Base-by-base conservation (phyloP, 768 basidiomycete species). In the Collybia mongolica region DNA sequence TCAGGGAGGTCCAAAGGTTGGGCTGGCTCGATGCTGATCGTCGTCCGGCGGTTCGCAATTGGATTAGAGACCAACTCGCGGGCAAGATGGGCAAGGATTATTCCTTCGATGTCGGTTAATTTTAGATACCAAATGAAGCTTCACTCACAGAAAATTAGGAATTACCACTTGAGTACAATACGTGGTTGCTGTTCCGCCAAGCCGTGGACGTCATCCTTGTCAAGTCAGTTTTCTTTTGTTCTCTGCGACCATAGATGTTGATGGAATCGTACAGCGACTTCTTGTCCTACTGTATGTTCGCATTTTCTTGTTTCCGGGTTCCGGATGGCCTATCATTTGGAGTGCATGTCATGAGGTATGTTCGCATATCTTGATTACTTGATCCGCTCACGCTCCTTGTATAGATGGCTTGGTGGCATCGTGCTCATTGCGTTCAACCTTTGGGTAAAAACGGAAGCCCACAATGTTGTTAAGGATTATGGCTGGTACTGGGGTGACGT, bases 371-470 rank as follows among this genome's bases (percentile, higher is more conserved):
- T 18, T 49, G 28, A 6, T 24, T 20, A 22, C 14, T 20, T 8
- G 1, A 36, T 52, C 24, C 54, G 45, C 23, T 48, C 32, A 19
- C 48, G 35, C 54, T 59, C 50, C 28, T 39, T 36, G 41, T 50
- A 2, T 50, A 92, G 92, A 57, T 99, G 96, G 96, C 68, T 88
- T 39, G 87, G 88, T 18, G 97, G 97, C 4, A 65, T 90, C 52
- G 78, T 82, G 0, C 73, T 99, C 20, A 93, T 98, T 63, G 80
- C 79, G 18, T 98, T 98, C 77, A 98, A 99, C 66, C 78, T 98
- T 29, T 98, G 95, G 94, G 93, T 99, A 54, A 99, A 99, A 65
- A 90, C 89, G 2, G 96, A 98, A 63, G 97, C 97, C 0, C 97
- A 99, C 65, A 81, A 93, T 47, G 93, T 98, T 43, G 94, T 98